These are phyloP conservation scores for Thraustochytrium sp. DNA, from an alignment of 352 stramenopile species.

Conservation along the genomic window DNA sequence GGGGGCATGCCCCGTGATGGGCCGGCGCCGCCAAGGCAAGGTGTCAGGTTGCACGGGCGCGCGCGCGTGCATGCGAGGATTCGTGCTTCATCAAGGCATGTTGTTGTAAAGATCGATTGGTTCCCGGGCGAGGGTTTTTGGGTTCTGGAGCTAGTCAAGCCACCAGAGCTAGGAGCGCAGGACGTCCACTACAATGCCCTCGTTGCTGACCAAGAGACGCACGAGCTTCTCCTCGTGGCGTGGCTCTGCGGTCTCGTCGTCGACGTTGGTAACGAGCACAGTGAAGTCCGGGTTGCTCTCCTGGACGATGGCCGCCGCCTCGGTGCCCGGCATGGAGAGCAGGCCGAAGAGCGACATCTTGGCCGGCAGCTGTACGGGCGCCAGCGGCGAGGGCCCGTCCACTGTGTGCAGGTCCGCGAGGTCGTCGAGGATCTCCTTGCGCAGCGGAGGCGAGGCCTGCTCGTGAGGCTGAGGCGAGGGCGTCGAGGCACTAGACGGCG, in stretches of 20 bases:
- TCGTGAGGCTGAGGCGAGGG: too few relatives aligned
- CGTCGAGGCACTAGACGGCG: too few relatives aligned
- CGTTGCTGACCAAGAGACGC: conserved; percentile 9
- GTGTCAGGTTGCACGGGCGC: too few relatives aligned
- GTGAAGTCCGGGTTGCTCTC: conserved; percentile 10
- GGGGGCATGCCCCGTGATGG: too few relatives aligned
- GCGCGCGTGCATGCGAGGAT: too few relatives aligned
- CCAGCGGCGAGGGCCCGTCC: neutral
- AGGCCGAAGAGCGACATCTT: conserved; percentile 39
- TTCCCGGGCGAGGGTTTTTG: neutral
- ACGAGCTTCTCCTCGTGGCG: neutral
- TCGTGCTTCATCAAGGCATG: neutral
- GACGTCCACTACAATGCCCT: conserved; percentile 21
- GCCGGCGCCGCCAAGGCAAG: too few relatives aligned
- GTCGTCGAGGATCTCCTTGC: too few relatives aligned
- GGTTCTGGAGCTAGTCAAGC: neutral
- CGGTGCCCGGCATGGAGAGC: neutral
- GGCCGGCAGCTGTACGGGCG: neutral
- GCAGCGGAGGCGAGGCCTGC: too few relatives aligned
- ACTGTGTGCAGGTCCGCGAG: neutral
- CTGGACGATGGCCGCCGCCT: neutral
- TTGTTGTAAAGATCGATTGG: neutral
- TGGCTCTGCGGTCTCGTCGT: conserved; percentile 1
- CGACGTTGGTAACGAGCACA: conserved; percentile 12
- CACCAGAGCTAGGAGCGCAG: conserved; percentile 9